A percentile compares a stretch with the other conserved stretches of the same genome.
Evolutionary conservation across 805 yeast species (phyloP).

Genomic region (Lachancea nothofagi): DNA sequence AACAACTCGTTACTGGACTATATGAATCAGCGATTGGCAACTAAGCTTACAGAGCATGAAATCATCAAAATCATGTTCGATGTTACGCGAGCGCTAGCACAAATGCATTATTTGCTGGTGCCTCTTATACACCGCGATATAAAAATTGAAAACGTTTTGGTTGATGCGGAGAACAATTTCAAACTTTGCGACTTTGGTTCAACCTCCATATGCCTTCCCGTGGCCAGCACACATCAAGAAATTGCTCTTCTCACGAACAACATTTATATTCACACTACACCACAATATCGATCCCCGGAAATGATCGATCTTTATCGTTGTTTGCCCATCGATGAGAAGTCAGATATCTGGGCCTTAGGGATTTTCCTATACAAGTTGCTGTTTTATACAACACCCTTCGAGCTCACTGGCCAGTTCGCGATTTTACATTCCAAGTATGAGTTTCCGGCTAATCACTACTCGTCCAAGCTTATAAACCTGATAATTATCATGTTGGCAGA

Average conservation of each 20-base stretch:
- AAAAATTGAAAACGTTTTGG: conserved; percentile 89
- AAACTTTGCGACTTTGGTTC: conserved; percentile 95
- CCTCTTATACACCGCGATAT: conserved; percentile 87
- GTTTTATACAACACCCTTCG: conserved; percentile 93
- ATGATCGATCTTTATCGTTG: conserved; percentile 87
- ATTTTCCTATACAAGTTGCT: conserved; percentile 84
- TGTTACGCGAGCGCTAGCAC: conserved; percentile 69
- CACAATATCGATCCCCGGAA: conserved; percentile 93
- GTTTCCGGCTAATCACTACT: conserved; percentile 70
- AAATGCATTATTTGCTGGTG: conserved; percentile 69
- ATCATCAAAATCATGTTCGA: conserved; percentile 80
- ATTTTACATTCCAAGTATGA: conserved; percentile 77
- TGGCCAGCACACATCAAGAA: conserved; percentile 68
- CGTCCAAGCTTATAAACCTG: conserved; percentile 67
- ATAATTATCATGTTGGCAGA: conserved; percentile 77
- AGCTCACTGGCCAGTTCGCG: conserved; percentile 74
- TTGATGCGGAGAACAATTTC: conserved; percentile 62
- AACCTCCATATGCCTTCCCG: conserved; percentile 46
- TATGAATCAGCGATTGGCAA: conserved; percentile 80
- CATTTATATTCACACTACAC: conserved; percentile 85
- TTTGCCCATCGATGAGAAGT: conserved; percentile 80
- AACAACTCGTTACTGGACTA: conserved; percentile 81
- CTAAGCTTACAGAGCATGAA: conserved; percentile 71
- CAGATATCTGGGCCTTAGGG: conserved; percentile 97
- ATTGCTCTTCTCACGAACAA: conserved; percentile 77